Percentiles rank a stretch among this genome's conserved stretches.
Evolutionary conservation across 148 eudicot genomes (phyloP).

Genomic region (Bassia scoparia): DNA sequence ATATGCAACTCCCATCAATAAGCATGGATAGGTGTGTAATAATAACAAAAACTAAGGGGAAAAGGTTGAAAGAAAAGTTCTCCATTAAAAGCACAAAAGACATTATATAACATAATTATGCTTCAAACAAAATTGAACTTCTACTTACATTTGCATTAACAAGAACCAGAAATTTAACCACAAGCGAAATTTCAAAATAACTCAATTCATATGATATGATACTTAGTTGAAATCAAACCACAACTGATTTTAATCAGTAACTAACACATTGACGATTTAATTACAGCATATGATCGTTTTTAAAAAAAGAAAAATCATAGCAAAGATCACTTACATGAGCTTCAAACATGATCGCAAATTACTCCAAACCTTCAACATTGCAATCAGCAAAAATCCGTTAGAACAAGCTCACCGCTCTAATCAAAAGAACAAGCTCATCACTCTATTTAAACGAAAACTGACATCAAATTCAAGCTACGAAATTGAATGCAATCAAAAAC

Average conservation of each 20-base stretch:
- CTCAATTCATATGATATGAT: not conserved
- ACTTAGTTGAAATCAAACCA: not conserved
- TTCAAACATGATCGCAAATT: constrained; percentile 31
- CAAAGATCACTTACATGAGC: constrained; percentile 32
- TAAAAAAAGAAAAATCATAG: not conserved
- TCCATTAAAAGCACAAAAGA: not conserved
- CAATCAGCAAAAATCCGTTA: not conserved
- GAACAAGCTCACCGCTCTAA: constrained; percentile 5
- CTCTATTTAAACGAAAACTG: constrained; percentile 9
- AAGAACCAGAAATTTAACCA: not conserved
- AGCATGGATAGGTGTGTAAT: not conserved
- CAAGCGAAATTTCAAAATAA: not conserved
- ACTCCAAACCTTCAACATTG: not conserved
- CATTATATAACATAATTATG: too few relatives aligned
- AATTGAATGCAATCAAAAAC: not conserved
- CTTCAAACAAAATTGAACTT: not conserved
- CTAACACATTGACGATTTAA: not conserved
- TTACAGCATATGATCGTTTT: constrained; percentile 1
- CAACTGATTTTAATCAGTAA: not conserved
- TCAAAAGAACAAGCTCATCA: too few relatives aligned
- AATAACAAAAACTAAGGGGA: not conserved
- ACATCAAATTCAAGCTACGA: not conserved
- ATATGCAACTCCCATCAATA: not conserved
- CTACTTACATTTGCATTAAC: not conserved
- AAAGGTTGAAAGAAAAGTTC: not conserved